These are phyloP conservation scores for Aspergillus bertholletiae DNA, from an alignment of 495 filamentous ascomycete species.

Conservation along the genomic window DNA sequence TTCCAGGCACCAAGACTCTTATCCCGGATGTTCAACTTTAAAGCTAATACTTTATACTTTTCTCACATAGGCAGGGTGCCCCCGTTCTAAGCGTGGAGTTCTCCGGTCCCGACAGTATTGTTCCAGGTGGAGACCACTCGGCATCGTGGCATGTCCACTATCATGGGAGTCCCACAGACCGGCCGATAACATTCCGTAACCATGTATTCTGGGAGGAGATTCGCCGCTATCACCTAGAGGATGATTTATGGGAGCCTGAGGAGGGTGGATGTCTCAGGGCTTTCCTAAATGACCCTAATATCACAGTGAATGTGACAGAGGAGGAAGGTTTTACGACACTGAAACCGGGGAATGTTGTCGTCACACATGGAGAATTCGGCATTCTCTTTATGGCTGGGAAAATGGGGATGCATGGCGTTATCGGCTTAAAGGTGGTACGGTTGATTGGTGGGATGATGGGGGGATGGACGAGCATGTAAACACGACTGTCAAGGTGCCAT, in stretches of 20 bases:
- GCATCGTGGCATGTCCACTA: background rate
- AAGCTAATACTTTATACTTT: background rate
- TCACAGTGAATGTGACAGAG: background rate
- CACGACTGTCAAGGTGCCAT: background rate
- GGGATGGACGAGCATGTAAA: background rate
- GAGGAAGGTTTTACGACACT: background rate
- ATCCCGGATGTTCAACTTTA: background rate
- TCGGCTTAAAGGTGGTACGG: background rate
- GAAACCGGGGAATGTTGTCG: background rate
- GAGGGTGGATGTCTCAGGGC: background rate
- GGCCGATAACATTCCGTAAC: background rate
- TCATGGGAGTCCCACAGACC: background rate
- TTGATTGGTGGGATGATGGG: constrained; percentile 1
- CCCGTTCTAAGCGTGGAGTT: background rate
- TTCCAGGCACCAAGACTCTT: background rate
- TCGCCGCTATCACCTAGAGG: background rate
- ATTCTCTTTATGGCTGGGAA: background rate
- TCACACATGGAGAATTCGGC: background rate
- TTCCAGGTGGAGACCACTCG: background rate
- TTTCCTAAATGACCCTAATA: background rate
- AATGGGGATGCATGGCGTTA: background rate
- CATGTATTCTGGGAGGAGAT: background rate
- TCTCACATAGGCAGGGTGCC: background rate
- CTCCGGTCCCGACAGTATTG: background rate
- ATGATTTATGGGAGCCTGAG: background rate